Evolutionary conservation across 306 rosid genomes (phyloP), one percentile per base, ranked within the genome.

Genomic region (Styphnolobium japonicum): DNA sequence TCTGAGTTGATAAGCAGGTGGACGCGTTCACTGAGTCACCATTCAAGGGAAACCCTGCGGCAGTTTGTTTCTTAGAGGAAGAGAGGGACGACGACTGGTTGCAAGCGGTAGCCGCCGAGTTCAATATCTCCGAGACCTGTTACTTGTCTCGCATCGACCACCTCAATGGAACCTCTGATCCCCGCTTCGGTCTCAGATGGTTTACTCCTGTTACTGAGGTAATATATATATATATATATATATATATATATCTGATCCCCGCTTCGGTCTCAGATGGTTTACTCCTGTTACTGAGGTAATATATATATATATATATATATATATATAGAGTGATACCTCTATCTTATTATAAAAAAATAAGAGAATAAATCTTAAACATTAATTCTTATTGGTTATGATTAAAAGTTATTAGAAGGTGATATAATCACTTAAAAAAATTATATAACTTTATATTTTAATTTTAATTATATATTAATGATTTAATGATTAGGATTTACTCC

Each of bases 31-130:
- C 92, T 10, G 96, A 85, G 23, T 82, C 88, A 4, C 76, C 96
- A 1, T 93, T 93, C 85, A 86, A 86, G 67, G 97, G 97, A 6
- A 90, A 93, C 70, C 92, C 96, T 0, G 96, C 96, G 0, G 96
- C 90, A 5, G 90, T 93, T 69, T 93, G 96, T 69, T 34, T 90
- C 2, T 80, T 90, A 3, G 94, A 87, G 73, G 88, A 93, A 58
- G 88, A 88, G 67, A 83, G 82, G 43, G 94, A 88, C 6, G 81
- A 85, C 0, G 9, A 82, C 0, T 91, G 97, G 97, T 37, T 91
- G 79, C 92, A 85, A 80, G 75, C 84, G 0, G 82, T 91, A 16
- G 94, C 96, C 0, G 19, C 84, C 0, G 93, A 89, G 91, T 89
- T 91, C 75, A 91, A 91, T 58, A 11, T 89, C 69, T 77, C 94